Conservation (phyloP, 2,329 filamentous ascomycete genomes). For the Thelonectria olida region DNA sequence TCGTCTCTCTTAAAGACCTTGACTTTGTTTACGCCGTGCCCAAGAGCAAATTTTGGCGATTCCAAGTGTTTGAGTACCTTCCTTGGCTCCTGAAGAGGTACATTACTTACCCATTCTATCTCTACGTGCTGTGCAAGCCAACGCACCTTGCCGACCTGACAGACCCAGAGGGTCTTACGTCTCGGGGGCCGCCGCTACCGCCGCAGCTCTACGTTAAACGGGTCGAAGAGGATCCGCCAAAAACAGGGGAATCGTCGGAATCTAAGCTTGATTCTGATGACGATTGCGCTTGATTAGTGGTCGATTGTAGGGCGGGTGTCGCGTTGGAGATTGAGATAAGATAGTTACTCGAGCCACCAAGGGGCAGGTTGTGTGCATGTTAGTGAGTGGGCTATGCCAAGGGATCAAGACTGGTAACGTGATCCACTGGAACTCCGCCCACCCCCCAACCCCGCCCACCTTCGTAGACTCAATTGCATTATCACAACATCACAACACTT, state of each 20-base stretch:
- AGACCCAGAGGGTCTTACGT: background rate
- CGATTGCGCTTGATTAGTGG: background rate
- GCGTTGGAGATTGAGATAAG: no score
- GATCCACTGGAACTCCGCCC: no score
- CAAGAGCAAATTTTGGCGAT: slow-evolving; percentile 44
- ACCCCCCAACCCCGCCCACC: no score
- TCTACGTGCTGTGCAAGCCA: background rate
- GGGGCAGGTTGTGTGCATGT: no score
- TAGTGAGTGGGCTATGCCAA: no score
- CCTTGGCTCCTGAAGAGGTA: slow-evolving; percentile 36
- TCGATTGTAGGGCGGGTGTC: background rate
- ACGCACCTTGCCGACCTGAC: background rate
- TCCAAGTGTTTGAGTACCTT: slow-evolving; percentile 42
- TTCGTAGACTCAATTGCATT: no score
- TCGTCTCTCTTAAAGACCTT: slow-evolving; percentile 47
- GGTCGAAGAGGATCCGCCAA: background rate
- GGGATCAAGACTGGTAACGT: no score
- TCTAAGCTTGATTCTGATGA: background rate
- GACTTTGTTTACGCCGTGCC: slow-evolving; percentile 44
- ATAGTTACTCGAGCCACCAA: no score
- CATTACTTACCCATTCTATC: background rate
- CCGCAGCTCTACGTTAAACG: background rate
- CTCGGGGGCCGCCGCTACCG: background rate
- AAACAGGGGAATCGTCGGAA: background rate
- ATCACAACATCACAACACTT: no score